phyloP scores from a whole-genome alignment of 2,329 filamentous ascomycete genomes.

The Ceratocystis harringtonii region DNA sequence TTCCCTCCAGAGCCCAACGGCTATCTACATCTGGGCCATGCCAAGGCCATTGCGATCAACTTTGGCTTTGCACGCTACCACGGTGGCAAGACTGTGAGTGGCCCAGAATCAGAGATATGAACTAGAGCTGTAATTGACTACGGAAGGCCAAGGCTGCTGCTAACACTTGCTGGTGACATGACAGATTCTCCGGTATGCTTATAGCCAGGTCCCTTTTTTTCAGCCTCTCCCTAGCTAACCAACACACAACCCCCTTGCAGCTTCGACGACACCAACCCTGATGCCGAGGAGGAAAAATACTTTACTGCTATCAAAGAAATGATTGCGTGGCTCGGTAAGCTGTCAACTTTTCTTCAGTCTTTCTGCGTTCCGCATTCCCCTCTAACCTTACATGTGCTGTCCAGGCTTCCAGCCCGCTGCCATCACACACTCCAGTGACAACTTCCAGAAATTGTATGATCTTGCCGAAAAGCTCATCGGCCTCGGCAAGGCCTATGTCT shows the following conservation, averaged over 20 bases:
- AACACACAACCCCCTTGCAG: slow-evolving; percentile 24
- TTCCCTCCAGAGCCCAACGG: slow-evolving; percentile 87
- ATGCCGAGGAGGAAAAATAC: slow-evolving; percentile 80
- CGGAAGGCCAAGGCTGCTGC: not conserved
- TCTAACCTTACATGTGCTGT: not conserved
- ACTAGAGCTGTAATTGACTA: not conserved
- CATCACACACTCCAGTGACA: slow-evolving; percentile 79
- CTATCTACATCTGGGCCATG: slow-evolving; percentile 83
- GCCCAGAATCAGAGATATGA: slow-evolving; percentile 1
- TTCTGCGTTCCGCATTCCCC: not conserved
- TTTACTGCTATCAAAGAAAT: slow-evolving; percentile 82
- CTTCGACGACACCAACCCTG: slow-evolving; percentile 92
- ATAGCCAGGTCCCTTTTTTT: not conserved
- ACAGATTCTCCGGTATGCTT: slow-evolving; percentile 16
- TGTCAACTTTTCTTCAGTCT: not conserved
- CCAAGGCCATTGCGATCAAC: slow-evolving; percentile 90
- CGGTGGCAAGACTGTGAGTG: slow-evolving; percentile 43
- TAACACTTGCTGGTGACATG: not conserved
- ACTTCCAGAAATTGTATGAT: slow-evolving; percentile 78
- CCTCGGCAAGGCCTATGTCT: slow-evolving; percentile 63
- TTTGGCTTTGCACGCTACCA: slow-evolving; percentile 85
- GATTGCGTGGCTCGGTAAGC: slow-evolving; percentile 58
- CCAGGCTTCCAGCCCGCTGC: slow-evolving; percentile 54
- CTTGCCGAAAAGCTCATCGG: slow-evolving; percentile 72
- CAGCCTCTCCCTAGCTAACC: not conserved